Evolutionary conservation across 1,139 yeast genomes (phyloP), one percentile per base, ranked within the genome.

Genomic region (Candida sojae): DNA sequence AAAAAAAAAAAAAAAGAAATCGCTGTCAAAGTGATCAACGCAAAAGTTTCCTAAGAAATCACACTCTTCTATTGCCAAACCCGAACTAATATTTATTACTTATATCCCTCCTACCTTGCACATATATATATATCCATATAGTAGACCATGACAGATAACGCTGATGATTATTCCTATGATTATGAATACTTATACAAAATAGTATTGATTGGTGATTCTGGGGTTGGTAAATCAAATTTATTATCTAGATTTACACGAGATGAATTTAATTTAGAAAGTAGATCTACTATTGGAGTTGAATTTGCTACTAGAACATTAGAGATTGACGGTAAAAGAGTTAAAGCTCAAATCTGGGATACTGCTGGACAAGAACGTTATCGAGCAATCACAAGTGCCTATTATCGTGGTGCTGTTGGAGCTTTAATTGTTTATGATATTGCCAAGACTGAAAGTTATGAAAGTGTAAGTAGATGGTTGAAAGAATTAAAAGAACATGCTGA

Each of bases 341-440:
- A 93, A 70, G 97, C 98, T 7, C 99, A 95, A 70, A 91, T 93
- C 63, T 93, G 99, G 99, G 99, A 93, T 68, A 93, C 99, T 29
- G 99, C 99, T 2, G 99, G 99, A 51, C 99, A 93, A 75, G 99
- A 93, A 71, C 83, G 99, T 66, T 93, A 93, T 75, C 83, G 99
- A 61, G 98, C 99, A 46, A 93, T 93, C 64, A 95, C 99, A 37
- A 86, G 96, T 52, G 99, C 98, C 11, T 93, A 93, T 73, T 93
- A 93, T 68, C 81, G 99, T 65, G 99, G 99, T 42, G 99, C 99
- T 0, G 96, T 92, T 45, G 99, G 99, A 46, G 99, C 99, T 1
- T 77, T 93, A 60, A 86, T 93, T 53, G 96, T 93, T 56, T 93
- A 93, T 70, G 99, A 93, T 71, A 92, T 93, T 64, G 84, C 97